Base-by-base conservation (phyloP, 2,329 filamentous ascomycete genomes). In the Monilinia aucupariae region DNA sequence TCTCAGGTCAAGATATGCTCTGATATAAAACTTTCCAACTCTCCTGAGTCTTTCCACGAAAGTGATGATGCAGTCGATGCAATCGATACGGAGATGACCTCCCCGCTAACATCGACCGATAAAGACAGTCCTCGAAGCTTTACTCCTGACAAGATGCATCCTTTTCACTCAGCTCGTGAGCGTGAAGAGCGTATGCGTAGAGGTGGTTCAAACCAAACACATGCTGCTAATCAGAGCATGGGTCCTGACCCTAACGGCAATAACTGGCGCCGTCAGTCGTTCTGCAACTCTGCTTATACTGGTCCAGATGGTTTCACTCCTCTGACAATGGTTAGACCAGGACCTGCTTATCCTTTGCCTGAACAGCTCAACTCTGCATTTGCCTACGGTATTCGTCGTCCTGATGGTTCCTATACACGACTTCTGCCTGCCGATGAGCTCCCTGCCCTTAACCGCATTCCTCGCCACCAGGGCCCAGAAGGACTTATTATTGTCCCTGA, bases 371-470 rank as follows among this genome's bases (percentile, higher is more conserved):
- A 67, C 30, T 52, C 65, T 37, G 71, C 72, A 17, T 80, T 77
- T 62, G 78, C 76, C 2, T 86, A 86, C 71, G 84, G 78, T 66
- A 78, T 81, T 59, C 78, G 81, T 59, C 78, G 83, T 8, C 79
- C 79, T 10, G 78, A 84, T 64, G 83, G 83, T 4, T 74, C 76
- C 53, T 81, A 78, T 64, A 85, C 83, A 6, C 76, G 80, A 3
- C 78, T 86, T 0, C 75, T 86, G 17, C 82, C 82, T 0, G 83
- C 80, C 0, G 84, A 86, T 65, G 75, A 78, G 74, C 72, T 86
- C 13, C 56, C 56, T 1, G 43, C 27, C 17, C 80, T 79, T 1
- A 47, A 61, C 4, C 69, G 80, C 41, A 68, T 73, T 7, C 77
- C 79, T 51, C 56, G 34, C 1, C 53, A 50, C 8, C 66, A 69